Evolutionary conservation across 2,329 filamentous ascomycete genomes (phyloP), one percentile per base, ranked within the genome.

Genomic region (Periconia sp.): DNA sequence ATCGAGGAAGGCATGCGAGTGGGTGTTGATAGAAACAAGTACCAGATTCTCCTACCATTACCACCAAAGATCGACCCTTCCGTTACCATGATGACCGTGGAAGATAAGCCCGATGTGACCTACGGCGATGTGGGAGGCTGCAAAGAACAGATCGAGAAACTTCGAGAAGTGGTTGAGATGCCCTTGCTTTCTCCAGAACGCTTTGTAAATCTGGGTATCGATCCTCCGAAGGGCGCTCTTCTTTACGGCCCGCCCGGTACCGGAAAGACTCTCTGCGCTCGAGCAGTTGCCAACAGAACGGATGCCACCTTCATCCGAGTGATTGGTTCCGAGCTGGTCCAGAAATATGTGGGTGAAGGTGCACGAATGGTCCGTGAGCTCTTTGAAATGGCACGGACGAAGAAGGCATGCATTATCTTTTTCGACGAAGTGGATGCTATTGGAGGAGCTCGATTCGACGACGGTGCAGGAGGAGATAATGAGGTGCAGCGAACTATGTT

Each of bases 391-490:
- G 94, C 94, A 10, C 87, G 94, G 65, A 97, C 94, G 53, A 99
- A 99, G 85, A 99, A 99, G 79, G 94, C 94, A 0, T 99, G 94
- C 77, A 99, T 99, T 73, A 99, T 99, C 79, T 99, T 99, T 86
- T 96, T 96, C 71, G 94, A 99, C 74, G 94, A 99, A 79, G 94
- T 97, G 58, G 93, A 97, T 75, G 93, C 93, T 46, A 91, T 97
- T 51, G 93, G 93, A 71, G 93, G 93, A 65, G 93, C 93, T 40
- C 91, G 93, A 76, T 97, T 97, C 72, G 93, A 97, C 69, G 93
- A 97, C 66, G 93, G 93, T 62, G 93, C 93, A 58, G 93, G 93
- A 66, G 93, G 93, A 69, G 93, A 97, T 77, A 97, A 97, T 72
- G 93, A 97, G 75, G 93, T 97, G 7, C 93, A 97, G 77, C 84